Base-by-base conservation (phyloP, 768 basidiomycete species). In the Kwoniella mangroviensis region DNA sequence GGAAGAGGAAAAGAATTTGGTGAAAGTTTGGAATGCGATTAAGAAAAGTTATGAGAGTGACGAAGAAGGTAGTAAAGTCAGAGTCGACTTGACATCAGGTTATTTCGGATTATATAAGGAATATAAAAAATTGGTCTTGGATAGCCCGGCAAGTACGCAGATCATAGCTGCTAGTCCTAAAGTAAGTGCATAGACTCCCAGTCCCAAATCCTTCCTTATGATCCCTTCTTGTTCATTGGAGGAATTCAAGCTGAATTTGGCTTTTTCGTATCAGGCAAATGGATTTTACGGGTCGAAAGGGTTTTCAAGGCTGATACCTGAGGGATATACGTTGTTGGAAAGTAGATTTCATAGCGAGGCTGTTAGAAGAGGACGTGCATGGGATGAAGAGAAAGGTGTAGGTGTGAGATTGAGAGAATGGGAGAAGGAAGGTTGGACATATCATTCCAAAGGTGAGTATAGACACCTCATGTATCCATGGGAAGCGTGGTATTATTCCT, bases 221-320 rank as follows among this genome's bases (percentile, higher is more conserved):
- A n/a, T n/a, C n/a, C n/a, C n/a, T n/a, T n/a, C n/a, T n/a, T n/a
- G n/a, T n/a, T n/a, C n/a, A n/a, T n/a, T n/a, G n/a, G n/a, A n/a
- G n/a, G n/a, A n/a, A n/a, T n/a, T 52, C 19, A 52, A 17, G 19
- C 26, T 60, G 49, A 53, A 15, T 22, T 2, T 13, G 5, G 26
- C 3, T 22, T 10, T 56, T 21, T 1, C 0, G 55, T 26, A 52
- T 22, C 67, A 98, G 94, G 94, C 97, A 22, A 99, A 99, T 78
- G 97, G 97, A 0, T 99, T 99, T 81, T 93, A 89, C 80, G 90
- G 90, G 2, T 97, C 95, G 2, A 87, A 85, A 57, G 97, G 97
- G 1, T 84, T 98, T 15, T 98, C 96, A 11, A 90, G 92, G 13
- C 88, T 93, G 67, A 94, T 99, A 75, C 97, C 97, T 5, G 96